phyloP scores from a whole-genome alignment of 257 asterid genomes.

The Solanum clarkiae region DNA sequence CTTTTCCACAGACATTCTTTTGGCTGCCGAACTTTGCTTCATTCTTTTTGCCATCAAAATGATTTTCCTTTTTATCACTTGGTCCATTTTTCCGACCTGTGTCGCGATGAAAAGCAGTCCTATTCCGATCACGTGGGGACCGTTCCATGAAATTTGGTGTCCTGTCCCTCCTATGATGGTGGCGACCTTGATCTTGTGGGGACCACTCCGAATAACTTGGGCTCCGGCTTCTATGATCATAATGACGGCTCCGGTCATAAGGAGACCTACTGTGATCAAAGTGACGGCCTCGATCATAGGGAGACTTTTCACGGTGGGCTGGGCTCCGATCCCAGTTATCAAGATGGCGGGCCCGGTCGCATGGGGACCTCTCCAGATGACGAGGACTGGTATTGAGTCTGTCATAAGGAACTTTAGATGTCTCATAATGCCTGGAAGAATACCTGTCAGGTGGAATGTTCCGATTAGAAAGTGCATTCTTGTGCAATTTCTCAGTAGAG shows the following conservation, averaged over 20 bases:
- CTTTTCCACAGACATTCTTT: constrained; percentile 42
- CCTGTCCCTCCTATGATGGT: constrained; percentile 50
- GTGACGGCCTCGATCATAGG: constrained; percentile 32
- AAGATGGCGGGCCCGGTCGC: constrained; percentile 39
- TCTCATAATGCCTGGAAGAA: constrained; percentile 58
- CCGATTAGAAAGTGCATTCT: constrained; percentile 36
- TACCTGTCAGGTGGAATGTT: constrained; percentile 56
- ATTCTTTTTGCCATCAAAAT: constrained; percentile 39
- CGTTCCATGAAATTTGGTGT: constrained; percentile 45
- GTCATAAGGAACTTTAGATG: constrained; percentile 52
- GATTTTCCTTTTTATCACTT: constrained; percentile 38
- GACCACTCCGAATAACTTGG: constrained; percentile 57
- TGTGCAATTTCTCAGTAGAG: constrained; percentile 36
- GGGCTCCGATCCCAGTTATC: constrained; percentile 51
- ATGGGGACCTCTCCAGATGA: constrained; percentile 69
- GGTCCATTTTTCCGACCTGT: constrained; percentile 39
- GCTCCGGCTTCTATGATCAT: constrained; percentile 55
- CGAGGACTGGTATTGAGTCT: constrained; percentile 60
- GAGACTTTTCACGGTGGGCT: constrained; percentile 30
- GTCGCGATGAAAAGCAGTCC: constrained; percentile 32
- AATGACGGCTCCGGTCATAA: constrained; percentile 48
- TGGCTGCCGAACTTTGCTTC: constrained; percentile 42
- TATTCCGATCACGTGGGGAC: constrained; percentile 55
- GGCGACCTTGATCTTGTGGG: constrained; percentile 57
- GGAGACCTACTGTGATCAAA: constrained; percentile 73